Percentiles rank a stretch among this genome's conserved stretches.
phyloP scores from a whole-genome alignment of 2,329 filamentous ascomycete genomes.

The Trichoderma sp. region DNA sequence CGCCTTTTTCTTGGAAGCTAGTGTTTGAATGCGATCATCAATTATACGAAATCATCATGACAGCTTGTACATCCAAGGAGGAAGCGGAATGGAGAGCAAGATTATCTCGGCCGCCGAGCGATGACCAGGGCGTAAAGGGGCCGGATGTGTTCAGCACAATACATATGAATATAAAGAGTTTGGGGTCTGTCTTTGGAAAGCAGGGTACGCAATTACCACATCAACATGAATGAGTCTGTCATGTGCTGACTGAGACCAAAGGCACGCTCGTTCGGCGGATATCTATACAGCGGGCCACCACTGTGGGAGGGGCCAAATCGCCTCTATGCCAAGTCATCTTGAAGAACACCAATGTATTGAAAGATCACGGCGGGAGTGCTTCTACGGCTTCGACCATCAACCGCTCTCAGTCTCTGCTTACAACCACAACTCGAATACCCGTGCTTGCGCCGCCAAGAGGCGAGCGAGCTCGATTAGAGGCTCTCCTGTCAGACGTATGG shows the following conservation, averaged over 20 bases:
- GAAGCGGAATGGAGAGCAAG: conserved; percentile 75
- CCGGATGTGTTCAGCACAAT: conserved; percentile 60
- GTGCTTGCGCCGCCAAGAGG: conserved; percentile 71
- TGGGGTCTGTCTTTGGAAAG: conserved; percentile 73
- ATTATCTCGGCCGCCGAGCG: conserved; percentile 52
- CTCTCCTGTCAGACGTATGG: conserved; percentile 74
- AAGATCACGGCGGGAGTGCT: conserved; percentile 46
- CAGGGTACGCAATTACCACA: conserved; percentile 47
- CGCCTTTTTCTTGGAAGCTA: conserved; percentile 88
- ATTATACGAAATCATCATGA: conserved; percentile 81
- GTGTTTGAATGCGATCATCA: conserved; percentile 75
- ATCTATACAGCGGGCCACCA: conserved; percentile 76
- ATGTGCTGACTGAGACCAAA: conserved; percentile 27
- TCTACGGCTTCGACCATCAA: conserved; percentile 56
- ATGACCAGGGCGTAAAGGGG: conserved; percentile 46
- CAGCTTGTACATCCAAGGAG: conserved; percentile 78
- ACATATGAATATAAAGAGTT: conserved; percentile 65
- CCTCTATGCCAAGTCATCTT: conserved; percentile 75
- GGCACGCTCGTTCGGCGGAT: conserved; percentile 63
- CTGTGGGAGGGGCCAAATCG: conserved; percentile 67
- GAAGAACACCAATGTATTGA: conserved; percentile 74
- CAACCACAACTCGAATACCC: conserved; percentile 62
- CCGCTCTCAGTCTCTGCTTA: conserved; percentile 76
- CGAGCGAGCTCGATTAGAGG: conserved; percentile 76
- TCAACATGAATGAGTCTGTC: background rate